Evolutionary conservation across 75 land plant species (phyloP).

Genomic region (Cupressus sempervirens): DNA sequence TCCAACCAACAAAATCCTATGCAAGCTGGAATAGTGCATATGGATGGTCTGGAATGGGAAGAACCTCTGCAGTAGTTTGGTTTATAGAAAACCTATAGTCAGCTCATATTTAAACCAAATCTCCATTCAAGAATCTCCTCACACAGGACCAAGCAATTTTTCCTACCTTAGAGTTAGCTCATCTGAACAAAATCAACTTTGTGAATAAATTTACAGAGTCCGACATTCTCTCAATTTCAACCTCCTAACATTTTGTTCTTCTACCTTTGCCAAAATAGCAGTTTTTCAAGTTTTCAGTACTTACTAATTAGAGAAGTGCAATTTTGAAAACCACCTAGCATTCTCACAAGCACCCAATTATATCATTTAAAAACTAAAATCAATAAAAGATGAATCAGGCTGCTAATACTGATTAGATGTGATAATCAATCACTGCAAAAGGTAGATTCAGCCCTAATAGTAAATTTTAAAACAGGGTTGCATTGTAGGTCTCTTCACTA

Average conservation of each 20-base stretch:
- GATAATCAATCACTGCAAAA: background rate
- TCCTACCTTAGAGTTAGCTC: no score
- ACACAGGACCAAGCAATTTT: background rate
- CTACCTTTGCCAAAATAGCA: background rate
- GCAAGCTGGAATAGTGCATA: constrained; percentile 15
- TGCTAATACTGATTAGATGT: background rate
- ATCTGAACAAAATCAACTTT: background rate
- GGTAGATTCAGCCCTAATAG: background rate
- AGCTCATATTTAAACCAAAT: background rate
- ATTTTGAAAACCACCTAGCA: no score
- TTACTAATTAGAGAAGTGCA: no score
- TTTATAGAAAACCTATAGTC: background rate
- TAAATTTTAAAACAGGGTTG: background rate
- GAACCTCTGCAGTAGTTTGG: background rate
- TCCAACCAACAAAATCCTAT: constrained; percentile 41
- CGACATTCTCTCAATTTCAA: background rate
- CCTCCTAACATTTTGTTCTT: background rate
- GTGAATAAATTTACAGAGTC: background rate
- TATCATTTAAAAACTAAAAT: background rate
- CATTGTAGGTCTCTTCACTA: background rate
- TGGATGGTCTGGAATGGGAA: background rate
- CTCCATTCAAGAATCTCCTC: background rate
- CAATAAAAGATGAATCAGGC: background rate
- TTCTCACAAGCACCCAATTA: background rate
- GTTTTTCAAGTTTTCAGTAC: background rate